Evolutionary conservation across 257 asterid species (phyloP).

Genomic region (Scutellaria baicalensis): DNA sequence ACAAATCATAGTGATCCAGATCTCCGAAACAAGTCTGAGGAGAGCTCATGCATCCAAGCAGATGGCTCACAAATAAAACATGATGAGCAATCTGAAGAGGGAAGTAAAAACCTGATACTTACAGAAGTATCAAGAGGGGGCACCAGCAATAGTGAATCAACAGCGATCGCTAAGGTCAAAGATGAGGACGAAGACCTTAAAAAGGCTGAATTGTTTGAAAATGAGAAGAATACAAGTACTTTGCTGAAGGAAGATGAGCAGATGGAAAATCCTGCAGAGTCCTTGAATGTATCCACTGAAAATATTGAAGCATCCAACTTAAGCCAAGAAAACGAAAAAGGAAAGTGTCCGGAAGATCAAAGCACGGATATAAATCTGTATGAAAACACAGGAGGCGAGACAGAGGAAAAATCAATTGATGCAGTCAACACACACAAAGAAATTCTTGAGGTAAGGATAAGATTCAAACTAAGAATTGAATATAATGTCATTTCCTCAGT

Average conservation of each 20-base stretch:
- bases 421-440: slow-evolving; percentile 12
- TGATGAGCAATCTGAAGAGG: no score
- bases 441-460: slow-evolving; percentile 17
- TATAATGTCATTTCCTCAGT: not conserved
- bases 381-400: not conserved
- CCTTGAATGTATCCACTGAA: slow-evolving; percentile 16
- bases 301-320: slow-evolving; percentile 9
- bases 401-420: slow-evolving; percentile 13
- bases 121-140: no score
- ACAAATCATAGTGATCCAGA: no score
- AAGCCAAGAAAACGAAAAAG: slow-evolving; percentile 11
- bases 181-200: no score
- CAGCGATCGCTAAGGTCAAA: no score
- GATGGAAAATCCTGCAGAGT: slow-evolving; percentile 8
- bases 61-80: no score
- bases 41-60: no score
- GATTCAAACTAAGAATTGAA: not conserved
- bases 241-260: not conserved
- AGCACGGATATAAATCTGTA: not conserved
- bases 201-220: no score
- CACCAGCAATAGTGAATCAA: no score
- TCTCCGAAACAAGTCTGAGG: no score
- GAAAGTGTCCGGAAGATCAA: slow-evolving; percentile 9
- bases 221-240: not conserved
- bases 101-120: no score